A percentile compares a stretch with the other conserved stretches of the same genome.
These are phyloP conservation scores for Corylus avellana DNA, from an alignment of 306 rosid species.

Conservation along the genomic window DNA sequence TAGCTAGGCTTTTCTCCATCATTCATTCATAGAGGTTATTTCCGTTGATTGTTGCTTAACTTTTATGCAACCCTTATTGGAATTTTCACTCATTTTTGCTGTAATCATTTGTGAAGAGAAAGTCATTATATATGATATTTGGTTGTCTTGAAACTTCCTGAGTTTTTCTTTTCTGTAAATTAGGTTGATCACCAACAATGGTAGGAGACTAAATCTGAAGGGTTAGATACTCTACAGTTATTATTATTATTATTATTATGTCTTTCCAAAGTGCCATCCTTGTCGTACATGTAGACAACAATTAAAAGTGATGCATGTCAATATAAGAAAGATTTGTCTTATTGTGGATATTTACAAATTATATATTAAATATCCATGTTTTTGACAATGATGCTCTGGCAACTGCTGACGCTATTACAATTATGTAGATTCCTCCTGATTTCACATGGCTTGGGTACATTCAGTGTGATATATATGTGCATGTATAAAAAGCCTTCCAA, in stretches of 20 bases:
- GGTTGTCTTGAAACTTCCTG: neutral
- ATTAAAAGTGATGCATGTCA: slow-evolving; percentile 5
- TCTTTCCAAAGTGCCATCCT: slow-evolving; percentile 3
- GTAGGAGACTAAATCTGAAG: neutral
- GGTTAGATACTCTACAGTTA: neutral
- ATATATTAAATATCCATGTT: neutral
- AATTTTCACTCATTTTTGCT: no score
- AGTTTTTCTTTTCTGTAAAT: neutral
- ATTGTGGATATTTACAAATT: neutral
- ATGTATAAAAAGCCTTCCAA: neutral
- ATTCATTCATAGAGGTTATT: no score
- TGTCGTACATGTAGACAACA: slow-evolving; percentile 7
- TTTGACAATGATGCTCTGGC: slow-evolving; percentile 16
- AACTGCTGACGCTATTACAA: slow-evolving; percentile 2
- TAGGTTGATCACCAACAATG: neutral
- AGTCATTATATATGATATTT: neutral
- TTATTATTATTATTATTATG: neutral
- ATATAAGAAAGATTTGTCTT: neutral
- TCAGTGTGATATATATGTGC: neutral
- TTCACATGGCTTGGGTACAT: slow-evolving; percentile 1
- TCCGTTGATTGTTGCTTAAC: no score
- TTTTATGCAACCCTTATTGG: no score
- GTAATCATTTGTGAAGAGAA: no score
- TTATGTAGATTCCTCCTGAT: slow-evolving; percentile 17
- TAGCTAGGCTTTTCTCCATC: neutral